Evolutionary conservation across 1,284 basidiomycete species (phyloP).

Genomic region (Chiua sp.): DNA sequence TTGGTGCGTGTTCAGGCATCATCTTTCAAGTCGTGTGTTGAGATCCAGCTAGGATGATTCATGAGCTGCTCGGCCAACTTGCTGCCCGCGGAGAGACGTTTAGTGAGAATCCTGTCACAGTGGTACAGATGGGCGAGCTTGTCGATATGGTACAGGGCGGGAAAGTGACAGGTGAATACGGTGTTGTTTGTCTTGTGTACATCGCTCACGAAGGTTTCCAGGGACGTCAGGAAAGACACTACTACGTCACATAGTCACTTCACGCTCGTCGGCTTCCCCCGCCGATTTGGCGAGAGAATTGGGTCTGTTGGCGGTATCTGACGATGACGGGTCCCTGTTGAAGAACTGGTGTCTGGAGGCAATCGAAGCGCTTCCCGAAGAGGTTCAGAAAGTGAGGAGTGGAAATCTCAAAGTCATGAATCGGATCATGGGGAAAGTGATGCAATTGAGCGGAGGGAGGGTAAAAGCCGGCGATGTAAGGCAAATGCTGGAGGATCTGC

Average conservation of each 20-base stretch:
- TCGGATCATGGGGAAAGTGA: conserved; percentile 88
- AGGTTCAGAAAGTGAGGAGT: conserved; percentile 69
- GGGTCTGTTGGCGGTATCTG: conserved; percentile 45
- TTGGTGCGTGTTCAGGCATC: conserved; percentile 62
- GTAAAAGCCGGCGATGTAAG: conserved; percentile 70
- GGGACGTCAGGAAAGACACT: conserved; percentile 77
- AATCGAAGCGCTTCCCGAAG: conserved; percentile 71
- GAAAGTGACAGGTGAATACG: conserved; percentile 62
- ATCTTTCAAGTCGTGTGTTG: conserved; percentile 1
- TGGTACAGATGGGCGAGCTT: conserved; percentile 74
- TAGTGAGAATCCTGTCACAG: conserved; percentile 63
- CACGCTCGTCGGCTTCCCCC: conserved; percentile 45
- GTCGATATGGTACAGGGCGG: conserved; percentile 76
- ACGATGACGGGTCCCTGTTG: conserved; percentile 43
- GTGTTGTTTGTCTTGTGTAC: neutral
- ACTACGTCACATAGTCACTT: conserved; percentile 64
- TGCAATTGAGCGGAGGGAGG: conserved; percentile 83
- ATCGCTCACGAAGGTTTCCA: conserved; percentile 28
- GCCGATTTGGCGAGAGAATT: conserved; percentile 53
- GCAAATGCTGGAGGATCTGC: conserved; percentile 50
- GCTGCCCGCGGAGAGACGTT: conserved; percentile 66
- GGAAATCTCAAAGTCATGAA: conserved; percentile 88
- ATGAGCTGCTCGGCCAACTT: conserved; percentile 84
- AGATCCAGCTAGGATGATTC: conserved; percentile 70
- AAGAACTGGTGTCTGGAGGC: conserved; percentile 63